Evolutionary conservation across 129 eudicot species (phyloP).

Genomic region (Kitagawia praeruptora): DNA sequence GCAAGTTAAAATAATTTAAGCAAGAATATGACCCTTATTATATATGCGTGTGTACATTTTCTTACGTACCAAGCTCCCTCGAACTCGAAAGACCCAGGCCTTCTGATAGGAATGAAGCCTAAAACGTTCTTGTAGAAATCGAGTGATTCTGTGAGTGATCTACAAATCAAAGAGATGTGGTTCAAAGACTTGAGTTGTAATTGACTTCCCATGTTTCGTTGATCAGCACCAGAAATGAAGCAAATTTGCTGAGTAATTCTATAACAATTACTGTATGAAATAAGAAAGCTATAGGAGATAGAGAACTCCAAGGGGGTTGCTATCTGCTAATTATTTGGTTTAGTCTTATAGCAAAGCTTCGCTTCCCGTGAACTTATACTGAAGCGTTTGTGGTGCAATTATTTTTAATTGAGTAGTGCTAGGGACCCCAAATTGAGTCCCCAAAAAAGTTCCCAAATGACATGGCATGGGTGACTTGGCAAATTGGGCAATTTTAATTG

Average conservation of each 20-base stretch:
- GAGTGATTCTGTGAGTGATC: conserved; percentile 14
- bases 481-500: too few relatives aligned
- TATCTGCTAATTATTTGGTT: neutral
- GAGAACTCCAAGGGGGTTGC: too few relatives aligned
- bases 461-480: too few relatives aligned
- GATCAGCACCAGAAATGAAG: too few relatives aligned
- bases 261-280: too few relatives aligned
- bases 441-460: too few relatives aligned
- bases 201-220: conserved; percentile 2
- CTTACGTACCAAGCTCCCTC: conserved; percentile 21
- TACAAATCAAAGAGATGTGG: conserved; percentile 17
- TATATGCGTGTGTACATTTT: neutral
- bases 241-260: too few relatives aligned
- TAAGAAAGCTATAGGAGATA: too few relatives aligned
- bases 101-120: conserved; percentile 19
- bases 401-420: neutral
- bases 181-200: conserved; percentile 16
- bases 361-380: neutral
- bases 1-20: neutral
- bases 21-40: neutral
- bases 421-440: too few relatives aligned
- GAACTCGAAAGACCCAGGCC: conserved; percentile 16
- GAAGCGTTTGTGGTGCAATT: neutral
- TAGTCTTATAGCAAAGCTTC: neutral
- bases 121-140: conserved; percentile 18